Evolutionary conservation across 1,284 basidiomycete genomes (phyloP).

Genomic region (Leccinum subrobustum): DNA sequence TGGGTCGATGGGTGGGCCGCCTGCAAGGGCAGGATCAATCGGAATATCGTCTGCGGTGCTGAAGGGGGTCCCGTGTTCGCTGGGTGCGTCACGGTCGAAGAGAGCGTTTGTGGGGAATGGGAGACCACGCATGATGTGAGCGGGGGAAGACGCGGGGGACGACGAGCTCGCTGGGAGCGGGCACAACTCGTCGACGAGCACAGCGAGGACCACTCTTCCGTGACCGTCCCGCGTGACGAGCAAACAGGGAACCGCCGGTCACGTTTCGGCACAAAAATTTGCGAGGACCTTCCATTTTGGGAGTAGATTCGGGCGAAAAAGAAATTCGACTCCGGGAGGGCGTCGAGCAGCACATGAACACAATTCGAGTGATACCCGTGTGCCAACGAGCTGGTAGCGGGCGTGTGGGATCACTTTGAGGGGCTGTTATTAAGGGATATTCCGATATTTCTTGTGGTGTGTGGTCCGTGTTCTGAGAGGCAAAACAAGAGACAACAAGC

Average conservation of each 20-base stretch:
- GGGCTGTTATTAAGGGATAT: not conserved
- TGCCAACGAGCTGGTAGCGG: not conserved
- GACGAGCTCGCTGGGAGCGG: conserved; percentile 14
- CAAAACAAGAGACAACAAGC: conserved; percentile 32
- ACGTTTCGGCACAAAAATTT: conserved; percentile 30
- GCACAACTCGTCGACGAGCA: conserved; percentile 31
- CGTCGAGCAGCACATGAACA: not conserved
- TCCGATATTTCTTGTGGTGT: not conserved
- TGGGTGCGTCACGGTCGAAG: conserved; percentile 50
- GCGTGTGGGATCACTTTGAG: not conserved
- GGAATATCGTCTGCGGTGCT: conserved; percentile 61
- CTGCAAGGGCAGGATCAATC: conserved; percentile 68
- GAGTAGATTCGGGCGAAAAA: conserved; percentile 7
- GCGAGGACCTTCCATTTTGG: conserved; percentile 13
- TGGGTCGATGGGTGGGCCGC: conserved; percentile 48
- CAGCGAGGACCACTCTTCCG: conserved; percentile 31
- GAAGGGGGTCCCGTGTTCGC: conserved; percentile 55
- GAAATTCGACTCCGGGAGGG: conserved; percentile 7
- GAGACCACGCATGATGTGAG: conserved; percentile 52
- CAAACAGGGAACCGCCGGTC: conserved; percentile 29
- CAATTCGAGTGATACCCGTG: not conserved
- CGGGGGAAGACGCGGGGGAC: conserved; percentile 10
- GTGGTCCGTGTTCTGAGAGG: conserved; percentile 11
- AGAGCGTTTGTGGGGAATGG: conserved; percentile 52
- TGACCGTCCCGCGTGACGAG: conserved; percentile 35